phyloP scores from a whole-genome alignment of 495 filamentous ascomycete species.

The Echria macrotheca region DNA sequence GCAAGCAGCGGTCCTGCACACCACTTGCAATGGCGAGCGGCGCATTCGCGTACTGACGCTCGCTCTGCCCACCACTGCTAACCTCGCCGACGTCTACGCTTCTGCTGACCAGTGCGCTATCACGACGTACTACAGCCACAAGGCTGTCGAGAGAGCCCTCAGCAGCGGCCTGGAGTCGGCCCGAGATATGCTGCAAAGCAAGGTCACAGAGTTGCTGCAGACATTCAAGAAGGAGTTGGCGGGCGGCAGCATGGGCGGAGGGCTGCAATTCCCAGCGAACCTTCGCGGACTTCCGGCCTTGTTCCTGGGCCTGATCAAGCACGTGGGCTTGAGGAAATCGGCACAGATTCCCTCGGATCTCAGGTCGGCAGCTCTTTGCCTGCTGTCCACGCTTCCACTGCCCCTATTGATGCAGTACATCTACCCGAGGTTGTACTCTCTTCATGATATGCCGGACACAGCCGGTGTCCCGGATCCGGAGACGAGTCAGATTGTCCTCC shows the following conservation, averaged over 20 bases:
- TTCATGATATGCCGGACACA: conserved; percentile 97
- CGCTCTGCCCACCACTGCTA: conserved; percentile 86
- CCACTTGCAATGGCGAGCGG: conserved; percentile 94
- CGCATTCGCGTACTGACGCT: conserved; percentile 92
- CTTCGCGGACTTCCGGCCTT: conserved; percentile 79
- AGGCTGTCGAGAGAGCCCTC: conserved; percentile 87
- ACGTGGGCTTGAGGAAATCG: conserved; percentile 90
- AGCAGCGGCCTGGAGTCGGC: conserved; percentile 85
- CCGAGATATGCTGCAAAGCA: conserved; percentile 80
- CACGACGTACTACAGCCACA: conserved; percentile 92
- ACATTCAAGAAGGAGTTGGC: conserved; percentile 97
- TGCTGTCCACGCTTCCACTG: conserved; percentile 85
- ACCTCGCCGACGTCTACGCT: conserved; percentile 84
- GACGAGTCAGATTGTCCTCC: conserved; percentile 82
- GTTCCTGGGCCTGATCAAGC: conserved; percentile 92
- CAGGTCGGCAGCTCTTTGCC: conserved; percentile 85
- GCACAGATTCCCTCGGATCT: conserved; percentile 96
- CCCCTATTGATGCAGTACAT: conserved; percentile 95
- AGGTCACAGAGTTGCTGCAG: conserved; percentile 85
- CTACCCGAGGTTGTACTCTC: conserved; percentile 86
- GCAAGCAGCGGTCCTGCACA: conserved; percentile 96
- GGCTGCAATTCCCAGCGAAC: conserved; percentile 90
- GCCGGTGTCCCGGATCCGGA: conserved; percentile 78
- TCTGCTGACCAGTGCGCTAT: conserved; percentile 92
- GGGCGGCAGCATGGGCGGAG: conserved; percentile 89